A percentile compares a stretch with the other conserved stretches of the same genome.
phyloP scores from a whole-genome alignment of 371 early-diverging fungal species.

The Apophysomyces ossiformis region DNA sequence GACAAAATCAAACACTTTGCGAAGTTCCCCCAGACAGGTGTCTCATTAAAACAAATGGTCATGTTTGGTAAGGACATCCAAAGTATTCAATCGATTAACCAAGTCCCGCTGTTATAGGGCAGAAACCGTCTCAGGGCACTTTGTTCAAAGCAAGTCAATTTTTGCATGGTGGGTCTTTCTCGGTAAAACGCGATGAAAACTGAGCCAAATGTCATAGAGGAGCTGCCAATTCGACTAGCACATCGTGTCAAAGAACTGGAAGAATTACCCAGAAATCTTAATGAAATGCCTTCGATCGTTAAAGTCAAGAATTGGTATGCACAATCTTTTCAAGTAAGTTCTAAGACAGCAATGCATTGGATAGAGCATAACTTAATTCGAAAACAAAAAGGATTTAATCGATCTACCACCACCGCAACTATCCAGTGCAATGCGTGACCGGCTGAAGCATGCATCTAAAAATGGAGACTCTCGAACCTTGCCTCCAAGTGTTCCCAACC shows the following conservation, averaged over 20 bases:
- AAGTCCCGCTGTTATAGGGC: slow-evolving; percentile 58
- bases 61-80: slow-evolving; percentile 30
- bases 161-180: slow-evolving; percentile 62
- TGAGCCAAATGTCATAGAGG: slow-evolving; percentile 56
- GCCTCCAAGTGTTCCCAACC: slow-evolving; percentile 68
- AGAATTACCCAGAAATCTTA: slow-evolving; percentile 83
- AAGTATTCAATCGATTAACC: slow-evolving; percentile 9
- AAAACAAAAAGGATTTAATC: slow-evolving; percentile 60
- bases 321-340: slow-evolving; percentile 82
- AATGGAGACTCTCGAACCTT: slow-evolving; percentile 19
- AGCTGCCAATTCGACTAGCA: slow-evolving; percentile 95
- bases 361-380: not conserved
- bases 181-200: not conserved
- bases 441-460: slow-evolving; percentile 21
- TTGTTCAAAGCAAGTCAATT: slow-evolving; percentile 92
- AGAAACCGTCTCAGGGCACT: slow-evolving; percentile 80
- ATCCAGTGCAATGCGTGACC: slow-evolving; percentile 40
- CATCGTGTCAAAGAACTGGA: slow-evolving; percentile 96
- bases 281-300: slow-evolving; percentile 89
- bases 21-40: slow-evolving; percentile 89
- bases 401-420: slow-evolving; percentile 73
- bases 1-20: slow-evolving; percentile 78
- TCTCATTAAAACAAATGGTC: slow-evolving; percentile 83
- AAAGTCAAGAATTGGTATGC: slow-evolving; percentile 96
- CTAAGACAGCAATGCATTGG: not conserved